A percentile compares a stretch with the other conserved stretches of the same genome.
Evolutionary conservation across 129 eudicot species (phyloP).

Genomic region (Helianthus tuberosus): DNA sequence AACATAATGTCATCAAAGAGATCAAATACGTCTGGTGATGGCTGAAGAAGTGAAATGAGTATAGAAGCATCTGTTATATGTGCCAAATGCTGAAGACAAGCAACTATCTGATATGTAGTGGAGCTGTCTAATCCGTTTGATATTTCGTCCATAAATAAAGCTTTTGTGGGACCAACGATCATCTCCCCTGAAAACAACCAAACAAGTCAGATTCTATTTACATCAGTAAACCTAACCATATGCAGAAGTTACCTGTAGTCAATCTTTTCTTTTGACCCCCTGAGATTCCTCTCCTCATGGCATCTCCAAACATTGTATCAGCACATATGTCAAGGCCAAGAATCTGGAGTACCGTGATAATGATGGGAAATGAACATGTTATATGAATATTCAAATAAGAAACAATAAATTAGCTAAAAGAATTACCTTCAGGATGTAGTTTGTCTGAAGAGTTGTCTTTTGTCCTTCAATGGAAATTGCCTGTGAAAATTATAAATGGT

Average conservation of each 20-base stretch:
- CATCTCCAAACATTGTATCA: slow-evolving; percentile 78
- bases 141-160: slow-evolving; percentile 82
- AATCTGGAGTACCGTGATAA: slow-evolving; percentile 43
- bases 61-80: slow-evolving; percentile 75
- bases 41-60: slow-evolving; percentile 85
- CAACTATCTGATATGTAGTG: slow-evolving; percentile 77
- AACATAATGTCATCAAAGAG: slow-evolving; percentile 84
- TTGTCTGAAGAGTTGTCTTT: slow-evolving; percentile 42
- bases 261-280: slow-evolving; percentile 95
- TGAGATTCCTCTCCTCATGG: slow-evolving; percentile 84
- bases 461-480: slow-evolving; percentile 60
- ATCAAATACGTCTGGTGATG: slow-evolving; percentile 80
- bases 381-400: too few relatives aligned
- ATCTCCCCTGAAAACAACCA: slow-evolving; percentile 61
- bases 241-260: slow-evolving; percentile 60
- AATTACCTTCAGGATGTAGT: slow-evolving; percentile 56
- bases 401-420: not conserved
- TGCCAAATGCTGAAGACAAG: slow-evolving; percentile 75
- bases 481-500: slow-evolving; percentile 22
- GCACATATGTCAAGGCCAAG: slow-evolving; percentile 94
- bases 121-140: slow-evolving; percentile 92
- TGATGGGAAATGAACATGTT: too few relatives aligned
- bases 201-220: not conserved
- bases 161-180: slow-evolving; percentile 84
- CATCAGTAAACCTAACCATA: not conserved